Base-by-base conservation (phyloP, 768 basidiomycete species). In the Russula compacta region DNA sequence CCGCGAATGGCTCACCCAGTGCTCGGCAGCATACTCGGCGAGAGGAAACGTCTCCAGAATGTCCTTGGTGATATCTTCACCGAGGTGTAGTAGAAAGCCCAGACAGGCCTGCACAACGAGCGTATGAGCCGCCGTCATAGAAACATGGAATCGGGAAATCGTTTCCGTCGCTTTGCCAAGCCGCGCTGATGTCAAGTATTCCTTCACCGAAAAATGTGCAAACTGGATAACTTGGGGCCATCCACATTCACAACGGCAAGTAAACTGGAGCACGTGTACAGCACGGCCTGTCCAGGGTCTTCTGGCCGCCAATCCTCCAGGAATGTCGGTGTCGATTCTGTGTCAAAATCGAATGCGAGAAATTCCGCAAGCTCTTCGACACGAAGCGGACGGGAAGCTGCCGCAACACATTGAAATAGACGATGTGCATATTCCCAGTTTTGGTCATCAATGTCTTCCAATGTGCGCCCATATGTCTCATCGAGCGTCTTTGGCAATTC, bases 201-300 rank as follows among this genome's bases (percentile, higher is more conserved):
- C 60, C 36, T 46, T 61, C 4, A 61, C 60, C 1, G 60, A 56
- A 35, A 61, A 51, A 21, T 61, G 60, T 2, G 60, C 17, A 21
- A 61, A 61, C 14, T 61, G 54, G 14, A 61, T 46, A 19, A 53
- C 19, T 17, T 10, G 11, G 36, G 46, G 6, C n/a, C 51, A 8
- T 32, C 15, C 39, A 42, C 35, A 17, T 56, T 4, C 7, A 56
- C 42, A 1, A 61, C 24, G 1, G 24, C 24, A 29, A 29, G 24
- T 3, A 29, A 29, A 29, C 24, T 29, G 21, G 39, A 44, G 12
- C 60, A 61, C 1, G 10, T 43, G 3, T 48, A 56, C 1, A 50
- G 33, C 1, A 61, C 38, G 1, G 33, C 53, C 8, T 50, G 19
- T 5, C 2, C 6, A 4, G 60, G 39, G 5, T 56, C 36, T 14